Base-by-base conservation (phyloP, 2,329 filamentous ascomycete species). In the Penicillium sp. region DNA sequence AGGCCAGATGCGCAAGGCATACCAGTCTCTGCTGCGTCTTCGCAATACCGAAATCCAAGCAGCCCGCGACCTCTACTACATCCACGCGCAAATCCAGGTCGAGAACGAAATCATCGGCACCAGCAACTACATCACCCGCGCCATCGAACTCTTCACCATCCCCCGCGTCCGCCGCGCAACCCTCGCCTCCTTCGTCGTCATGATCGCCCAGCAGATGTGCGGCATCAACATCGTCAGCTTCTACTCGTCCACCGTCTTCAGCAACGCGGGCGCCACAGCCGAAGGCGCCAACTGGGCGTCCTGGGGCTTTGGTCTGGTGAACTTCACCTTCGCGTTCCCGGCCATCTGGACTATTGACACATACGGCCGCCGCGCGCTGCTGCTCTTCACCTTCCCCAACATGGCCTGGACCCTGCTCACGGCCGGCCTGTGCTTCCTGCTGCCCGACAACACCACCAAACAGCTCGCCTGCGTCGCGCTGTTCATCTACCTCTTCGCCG, bases 181-280 rank as follows among this genome's bases (percentile, higher is more conserved):
- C 3, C 79, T 89, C 28, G 90, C 90, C 5, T 88, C 89, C 0
- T 89, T 86, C 61, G 84, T 85, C 1, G 89, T 93, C 62, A 95
- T 95, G 90, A 85, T 89, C 64, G 85, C 84, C 0, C 86, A 89
- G 70, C 85, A 89, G 69, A 85, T 88, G 81, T 88, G 85, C 63
- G 82, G 81, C 73, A 79, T 88, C 70, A 89, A 90, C 67, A 88
- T 90, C 56, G 87, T 91, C 55, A 85, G 87, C 0, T 91, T 91
- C 70, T 91, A 91, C 71, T 87, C 83, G 0, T 85, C 84, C 0
- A 86, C 84, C 2, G 70, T 80, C 47, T 79, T 80, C 52, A 54
- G 55, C 5, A 69, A 86, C 1, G 81, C 86, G 2, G 85, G 85
- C 4, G 82, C 83, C 35, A 70, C 59, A 43, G 70, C 78, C 1